A percentile compares a stretch with the other conserved stretches of the same genome.
Conservation (phyloP, 345 rosid genomes). For the Citrus medica region DNA sequence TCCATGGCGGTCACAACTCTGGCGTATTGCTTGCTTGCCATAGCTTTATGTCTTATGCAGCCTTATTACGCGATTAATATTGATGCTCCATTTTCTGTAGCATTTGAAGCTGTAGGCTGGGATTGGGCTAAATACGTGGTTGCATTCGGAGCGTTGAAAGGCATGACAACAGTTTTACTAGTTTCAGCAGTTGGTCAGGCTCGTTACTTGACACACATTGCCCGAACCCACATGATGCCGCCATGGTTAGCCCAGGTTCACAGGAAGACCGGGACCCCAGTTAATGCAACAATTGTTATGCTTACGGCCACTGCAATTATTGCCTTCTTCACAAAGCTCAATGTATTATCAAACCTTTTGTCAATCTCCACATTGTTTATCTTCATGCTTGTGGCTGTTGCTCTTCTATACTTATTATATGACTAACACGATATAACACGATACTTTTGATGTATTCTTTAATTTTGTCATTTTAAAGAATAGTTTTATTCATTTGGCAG, state of each 20-base stretch:
- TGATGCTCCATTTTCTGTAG: constrained; percentile 74
- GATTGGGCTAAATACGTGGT: constrained; percentile 88
- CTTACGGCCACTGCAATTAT: constrained; percentile 50
- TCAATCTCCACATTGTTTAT: constrained; percentile 76
- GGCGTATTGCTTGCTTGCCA: constrained; percentile 59
- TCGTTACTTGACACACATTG: constrained; percentile 85
- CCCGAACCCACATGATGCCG: constrained; percentile 86
- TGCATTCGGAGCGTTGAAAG: constrained; percentile 70
- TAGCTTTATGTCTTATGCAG: constrained; percentile 59
- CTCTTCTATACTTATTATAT: too few species aligned
- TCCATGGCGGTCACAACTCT: constrained; percentile 55
- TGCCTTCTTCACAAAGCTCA: constrained; percentile 71
- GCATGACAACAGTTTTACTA: constrained; percentile 81
- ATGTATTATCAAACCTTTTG: constrained; percentile 51
- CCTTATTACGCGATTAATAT: constrained; percentile 39
- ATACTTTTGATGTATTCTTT: too few species aligned
- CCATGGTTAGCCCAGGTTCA: constrained; percentile 74
- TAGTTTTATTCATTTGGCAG: too few species aligned
- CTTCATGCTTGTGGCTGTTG: constrained; percentile 76
- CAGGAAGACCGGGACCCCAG: constrained; percentile 64
- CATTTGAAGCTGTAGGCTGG: constrained; percentile 62
- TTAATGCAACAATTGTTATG: constrained; percentile 71
- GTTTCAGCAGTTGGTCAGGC: constrained; percentile 78
- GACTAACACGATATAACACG: too few species aligned
- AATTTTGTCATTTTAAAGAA: too few species aligned